Percentiles rank a stretch among this genome's conserved stretches.
These are phyloP conservation scores for Colletotrichum karsti DNA, from an alignment of 2,329 filamentous ascomycete genomes.

Conservation along the genomic window DNA sequence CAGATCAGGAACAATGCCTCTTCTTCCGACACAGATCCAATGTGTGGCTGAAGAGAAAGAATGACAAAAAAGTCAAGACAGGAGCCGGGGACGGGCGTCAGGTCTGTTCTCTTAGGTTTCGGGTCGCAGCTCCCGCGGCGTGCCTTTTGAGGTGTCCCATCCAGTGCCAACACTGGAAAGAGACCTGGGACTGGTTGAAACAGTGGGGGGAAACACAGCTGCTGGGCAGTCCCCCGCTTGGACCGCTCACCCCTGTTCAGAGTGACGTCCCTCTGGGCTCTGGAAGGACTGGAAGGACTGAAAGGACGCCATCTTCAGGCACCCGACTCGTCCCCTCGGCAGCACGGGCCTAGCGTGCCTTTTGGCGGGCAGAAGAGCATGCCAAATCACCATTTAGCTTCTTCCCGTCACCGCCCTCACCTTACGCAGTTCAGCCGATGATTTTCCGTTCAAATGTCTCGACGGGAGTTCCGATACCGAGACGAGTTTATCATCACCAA, in stretches of 20 bases:
- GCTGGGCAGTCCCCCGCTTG: slow-evolving; percentile 9
- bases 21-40: background rate
- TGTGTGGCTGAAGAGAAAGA: background rate
- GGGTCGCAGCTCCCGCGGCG: slow-evolving; percentile 14
- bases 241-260: slow-evolving; percentile 9
- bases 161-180: background rate
- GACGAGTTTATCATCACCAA: background rate
- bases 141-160: background rate
- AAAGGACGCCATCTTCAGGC: too few species aligned
- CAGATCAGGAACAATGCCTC: background rate
- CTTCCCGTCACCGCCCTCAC: background rate
- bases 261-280: slow-evolving; percentile 10
- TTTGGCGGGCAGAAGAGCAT: background rate
- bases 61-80: background rate
- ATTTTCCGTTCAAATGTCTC: background rate
- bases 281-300: background rate
- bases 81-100: slow-evolving; percentile 1
- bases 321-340: slow-evolving; percentile 22
- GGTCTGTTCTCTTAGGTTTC: slow-evolving; percentile 26
- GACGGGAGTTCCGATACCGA: background rate
- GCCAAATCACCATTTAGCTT: background rate
- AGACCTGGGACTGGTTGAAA: slow-evolving; percentile 14
- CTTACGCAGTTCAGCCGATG: too few species aligned
- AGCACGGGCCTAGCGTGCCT: slow-evolving; percentile 21
- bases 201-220: slow-evolving; percentile 5